Evolutionary conservation across 768 basidiomycete genomes (phyloP), one percentile per base, ranked within the genome.

Genomic region (Daedalea quercina): DNA sequence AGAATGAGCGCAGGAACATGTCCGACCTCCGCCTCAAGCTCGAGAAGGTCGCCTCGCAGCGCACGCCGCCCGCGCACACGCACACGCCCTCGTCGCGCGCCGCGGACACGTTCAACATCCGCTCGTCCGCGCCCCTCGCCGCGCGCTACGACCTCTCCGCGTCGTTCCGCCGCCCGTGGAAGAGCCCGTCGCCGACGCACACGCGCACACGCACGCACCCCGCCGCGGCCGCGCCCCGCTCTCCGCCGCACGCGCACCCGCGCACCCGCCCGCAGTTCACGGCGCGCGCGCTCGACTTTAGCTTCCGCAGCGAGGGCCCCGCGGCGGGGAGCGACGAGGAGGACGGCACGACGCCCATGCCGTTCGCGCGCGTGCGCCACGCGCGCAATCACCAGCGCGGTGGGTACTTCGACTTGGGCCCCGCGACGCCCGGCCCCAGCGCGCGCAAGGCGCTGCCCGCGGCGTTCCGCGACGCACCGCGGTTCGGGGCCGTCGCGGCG

Each of bases 21-120:
- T 78, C 74, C 22, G 80, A 87, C 64, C 71, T 94, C 52, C 69
- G 79, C 56, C 78, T 67, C 58, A 82, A 80, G 63, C 72, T 94
- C 48, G 85, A 90, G 67, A 75, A 80, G 56, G 80, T 90, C 50
- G 80, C 72, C 6, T 61, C 51, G 52, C 67, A 37, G 40, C 63
- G 25, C 52, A 58, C 22, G 28, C 11, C 28, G 28, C 28, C 28
- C 28, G 28, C 28, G 28, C 51, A 56, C 50, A 54, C 58, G 42
- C 44, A n/a, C n/a, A n/a, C 61, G 56, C 57, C 54, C 46, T 57
- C 61, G 53, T 6, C 59, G 56, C 9, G 54, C 54, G 23, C n/a
- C n/a, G n/a, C 53, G 45, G 40, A 45, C 35, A 48, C 55, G 53
- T 56, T 62, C 56, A 56, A 60, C 17, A 59, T 70, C 53, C 60